phyloP scores from a whole-genome alignment of 164 flowering plant genomes.

The Sedum album region DNA sequence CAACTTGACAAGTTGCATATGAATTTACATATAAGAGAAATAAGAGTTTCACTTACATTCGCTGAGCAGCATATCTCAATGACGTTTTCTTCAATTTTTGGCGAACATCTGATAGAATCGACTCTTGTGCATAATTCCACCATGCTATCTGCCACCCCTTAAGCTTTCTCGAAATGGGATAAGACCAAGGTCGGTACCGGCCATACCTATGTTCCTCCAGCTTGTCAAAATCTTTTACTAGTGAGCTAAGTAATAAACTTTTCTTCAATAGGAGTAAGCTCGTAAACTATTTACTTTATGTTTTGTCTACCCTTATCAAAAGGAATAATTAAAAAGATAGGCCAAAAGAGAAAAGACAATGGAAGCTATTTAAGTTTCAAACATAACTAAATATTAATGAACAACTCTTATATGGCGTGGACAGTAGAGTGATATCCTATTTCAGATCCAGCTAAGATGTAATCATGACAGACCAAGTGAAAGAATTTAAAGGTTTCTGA shows the following conservation, averaged over 20 bases:
- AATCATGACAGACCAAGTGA: too few relatives aligned
- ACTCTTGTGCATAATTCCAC: slow-evolving; percentile 92
- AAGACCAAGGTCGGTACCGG: slow-evolving; percentile 65
- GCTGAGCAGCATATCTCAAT: slow-evolving; percentile 64
- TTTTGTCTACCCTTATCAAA: background rate
- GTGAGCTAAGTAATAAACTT: too few relatives aligned
- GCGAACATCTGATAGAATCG: slow-evolving; percentile 71
- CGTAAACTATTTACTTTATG: background rate
- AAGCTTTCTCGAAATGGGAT: slow-evolving; percentile 41
- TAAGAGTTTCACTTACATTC: slow-evolving; percentile 45
- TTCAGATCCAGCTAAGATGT: too few relatives aligned
- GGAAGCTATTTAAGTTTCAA: too few relatives aligned
- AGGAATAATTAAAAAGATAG: too few relatives aligned
- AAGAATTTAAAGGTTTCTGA: too few relatives aligned
- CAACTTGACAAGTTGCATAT: background rate
- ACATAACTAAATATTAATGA: too few relatives aligned
- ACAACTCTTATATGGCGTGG: too few relatives aligned
- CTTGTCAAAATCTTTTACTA: background rate
- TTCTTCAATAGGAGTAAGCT: too few relatives aligned
- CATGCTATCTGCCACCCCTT: slow-evolving; percentile 76
- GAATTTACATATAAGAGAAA: background rate
- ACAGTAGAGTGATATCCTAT: too few relatives aligned
- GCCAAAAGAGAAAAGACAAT: too few relatives aligned
- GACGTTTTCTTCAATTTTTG: slow-evolving; percentile 60
- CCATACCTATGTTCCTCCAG: slow-evolving; percentile 49